These are phyloP conservation scores for Aspergillus glaucus DNA, from an alignment of 2,329 filamentous ascomycete species.

Conservation along the genomic window DNA sequence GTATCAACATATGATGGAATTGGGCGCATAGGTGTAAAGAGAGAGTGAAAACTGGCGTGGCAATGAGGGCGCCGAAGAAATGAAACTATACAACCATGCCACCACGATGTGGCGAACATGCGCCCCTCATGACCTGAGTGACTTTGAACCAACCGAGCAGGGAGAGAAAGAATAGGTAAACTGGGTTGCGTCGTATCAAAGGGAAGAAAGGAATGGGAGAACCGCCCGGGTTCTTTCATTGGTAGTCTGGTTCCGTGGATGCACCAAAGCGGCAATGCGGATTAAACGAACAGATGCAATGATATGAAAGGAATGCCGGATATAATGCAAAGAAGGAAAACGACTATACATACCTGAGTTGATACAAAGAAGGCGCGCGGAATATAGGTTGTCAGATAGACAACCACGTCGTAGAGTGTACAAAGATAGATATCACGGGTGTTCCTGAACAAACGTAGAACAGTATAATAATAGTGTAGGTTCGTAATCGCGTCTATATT, in stretches of 20 bases:
- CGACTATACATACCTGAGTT: neutral
- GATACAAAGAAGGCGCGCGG: neutral
- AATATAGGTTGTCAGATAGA: neutral
- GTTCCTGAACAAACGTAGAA: conserved; percentile 5
- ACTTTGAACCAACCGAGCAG: neutral
- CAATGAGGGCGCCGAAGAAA: too few relatives aligned
- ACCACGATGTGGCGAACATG: neutral
- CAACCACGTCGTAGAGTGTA: neutral
- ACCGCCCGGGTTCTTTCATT: neutral
- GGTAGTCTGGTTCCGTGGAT: neutral
- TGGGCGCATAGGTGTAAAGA: neutral
- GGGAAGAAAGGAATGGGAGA: neutral
- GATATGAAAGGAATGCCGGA: too few relatives aligned
- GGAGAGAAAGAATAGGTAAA: neutral
- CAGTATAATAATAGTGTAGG: conserved; percentile 10
- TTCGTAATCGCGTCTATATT: conserved; percentile 25
- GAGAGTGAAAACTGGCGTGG: too few relatives aligned
- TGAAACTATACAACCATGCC: too few relatives aligned
- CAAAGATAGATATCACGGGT: neutral
- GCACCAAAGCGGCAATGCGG: neutral
- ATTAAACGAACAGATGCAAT: too few relatives aligned
- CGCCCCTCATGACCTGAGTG: neutral
- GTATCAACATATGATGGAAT: neutral
- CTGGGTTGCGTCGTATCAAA: neutral
- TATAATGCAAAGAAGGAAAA: neutral